Conservation (phyloP, 2,329 filamentous ascomycete species). For the Paraphaeosphaeria sporulosa region DNA sequence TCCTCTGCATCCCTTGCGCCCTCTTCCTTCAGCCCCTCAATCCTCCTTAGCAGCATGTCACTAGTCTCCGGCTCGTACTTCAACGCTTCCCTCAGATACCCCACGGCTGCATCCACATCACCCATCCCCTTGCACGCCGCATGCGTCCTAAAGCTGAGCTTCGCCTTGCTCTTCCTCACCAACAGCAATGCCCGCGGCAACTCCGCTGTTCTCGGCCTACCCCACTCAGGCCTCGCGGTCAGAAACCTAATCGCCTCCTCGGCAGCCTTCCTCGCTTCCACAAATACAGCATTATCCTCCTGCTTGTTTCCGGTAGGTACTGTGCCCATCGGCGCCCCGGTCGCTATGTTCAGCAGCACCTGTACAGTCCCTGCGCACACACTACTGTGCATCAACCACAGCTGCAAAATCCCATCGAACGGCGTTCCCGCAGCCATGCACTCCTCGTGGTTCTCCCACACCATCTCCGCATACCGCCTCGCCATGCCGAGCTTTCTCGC, state of each 20-base stretch:
- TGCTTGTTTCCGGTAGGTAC: not conserved
- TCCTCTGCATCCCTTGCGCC: not conserved
- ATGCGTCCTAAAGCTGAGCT: constrained; percentile 15
- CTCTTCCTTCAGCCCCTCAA: constrained; percentile 9
- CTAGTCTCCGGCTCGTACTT: constrained; percentile 13
- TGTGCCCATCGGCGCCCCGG: not conserved
- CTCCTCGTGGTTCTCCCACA: constrained; percentile 11
- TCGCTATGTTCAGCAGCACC: not conserved
- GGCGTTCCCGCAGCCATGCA: not conserved
- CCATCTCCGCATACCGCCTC: constrained; percentile 1
- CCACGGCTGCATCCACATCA: constrained; percentile 16
- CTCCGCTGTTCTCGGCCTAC: not conserved
- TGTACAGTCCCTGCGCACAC: not conserved
- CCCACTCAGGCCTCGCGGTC: not conserved
- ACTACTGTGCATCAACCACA: not conserved
- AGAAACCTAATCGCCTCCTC: constrained; percentile 14
- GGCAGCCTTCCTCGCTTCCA: not conserved
- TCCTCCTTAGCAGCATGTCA: not conserved
- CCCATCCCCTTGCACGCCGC: constrained; percentile 16
- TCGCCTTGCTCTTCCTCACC: constrained; percentile 13
- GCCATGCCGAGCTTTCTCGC: constrained; percentile 2
- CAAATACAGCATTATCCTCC: not conserved
- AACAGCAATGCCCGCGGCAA: not conserved
- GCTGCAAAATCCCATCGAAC: not conserved
- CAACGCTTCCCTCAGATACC: constrained; percentile 15